Evolutionary conservation across 345 rosid genomes (phyloP), one percentile per base, ranked within the genome.

Genomic region (Psidium friedrichsthalianum): DNA sequence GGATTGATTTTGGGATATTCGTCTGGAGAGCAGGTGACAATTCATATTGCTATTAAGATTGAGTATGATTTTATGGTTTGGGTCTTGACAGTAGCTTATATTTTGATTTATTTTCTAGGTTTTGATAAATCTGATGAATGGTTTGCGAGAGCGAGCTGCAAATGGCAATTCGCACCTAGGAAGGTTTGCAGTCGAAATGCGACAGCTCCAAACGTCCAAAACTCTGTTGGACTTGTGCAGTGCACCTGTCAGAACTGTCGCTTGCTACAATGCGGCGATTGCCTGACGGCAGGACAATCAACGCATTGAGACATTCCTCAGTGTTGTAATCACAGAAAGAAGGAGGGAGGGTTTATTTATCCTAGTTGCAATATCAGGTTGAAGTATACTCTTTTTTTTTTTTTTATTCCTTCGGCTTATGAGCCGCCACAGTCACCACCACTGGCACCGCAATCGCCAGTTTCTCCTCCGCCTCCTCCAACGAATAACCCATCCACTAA

Each of bases 161-260:
- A 55, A 20, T 21, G 85, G 85, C 55, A 69, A 51, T 51, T 84
- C 82, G 47, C n/a, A 64, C 25, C 6, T n/a, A 61, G 14, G 78
- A 84, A 84, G n/a, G 24, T 84, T 84, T 40, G 82, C 85, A 1
- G 58, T 32, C 3, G 82, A 2, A 61, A 29, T 8, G 57, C 22
- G 6, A 51, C 36, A 1, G 85, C 85, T 14, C 57, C 85, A 36
- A 42, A 84, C 53, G n/a, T 84, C 51, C 57, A 22, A 49, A 32
- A 84, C 58, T 24, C 80, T 84, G 18, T 7, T 61, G 85, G 81
- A 22, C 85, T 84, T 52, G 20, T 64, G 85, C 78, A 84, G 58
- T 84, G 85, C 42, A 84, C 82, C 85, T n/a, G n/a, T n/a, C 85
- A 18, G 85, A 84, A 58, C 11, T 84, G 25, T 84, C 32, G 56